Conservation (phyloP, 768 basidiomycete species). For the Leccinum subtestaceum region DNA sequence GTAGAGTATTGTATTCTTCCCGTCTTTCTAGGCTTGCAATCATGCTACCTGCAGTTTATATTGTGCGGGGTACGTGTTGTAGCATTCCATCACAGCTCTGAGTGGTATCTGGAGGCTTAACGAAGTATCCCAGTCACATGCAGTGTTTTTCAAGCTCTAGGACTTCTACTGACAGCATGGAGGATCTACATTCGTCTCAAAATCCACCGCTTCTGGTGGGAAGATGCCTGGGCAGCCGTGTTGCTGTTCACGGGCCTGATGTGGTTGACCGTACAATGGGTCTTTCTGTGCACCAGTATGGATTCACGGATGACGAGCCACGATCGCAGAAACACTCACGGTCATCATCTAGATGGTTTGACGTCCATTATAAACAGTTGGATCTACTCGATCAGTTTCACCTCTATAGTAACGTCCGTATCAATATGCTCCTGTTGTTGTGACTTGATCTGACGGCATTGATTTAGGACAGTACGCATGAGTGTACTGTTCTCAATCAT, state of each 20-base stretch:
- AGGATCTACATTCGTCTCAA: constrained; percentile 18
- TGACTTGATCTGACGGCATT: background rate
- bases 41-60: constrained; percentile 1
- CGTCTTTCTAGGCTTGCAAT: background rate
- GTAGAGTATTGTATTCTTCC: background rate
- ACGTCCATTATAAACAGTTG: constrained; percentile 8
- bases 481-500: constrained; percentile 22
- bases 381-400: constrained; percentile 13
- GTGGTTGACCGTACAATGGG: constrained; percentile 15
- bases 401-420: constrained; percentile 8
- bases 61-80: constrained; percentile 6
- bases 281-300: constrained; percentile 7
- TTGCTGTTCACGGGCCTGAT: constrained; percentile 10
- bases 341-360: constrained; percentile 3
- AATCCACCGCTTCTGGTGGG: constrained; percentile 20
- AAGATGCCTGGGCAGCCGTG: constrained; percentile 17
- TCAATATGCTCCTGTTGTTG: background rate
- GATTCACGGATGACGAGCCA: background rate
- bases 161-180: constrained; percentile 17
- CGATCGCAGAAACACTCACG: background rate
- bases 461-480: constrained; percentile 15
- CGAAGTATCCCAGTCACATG: constrained; percentile 5
- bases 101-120: background rate
- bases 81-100: background rate
- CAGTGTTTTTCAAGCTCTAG: constrained; percentile 12